phyloP scores from a whole-genome alignment of 2,329 filamentous ascomycete species.

The Xylariaceae sp. region DNA sequence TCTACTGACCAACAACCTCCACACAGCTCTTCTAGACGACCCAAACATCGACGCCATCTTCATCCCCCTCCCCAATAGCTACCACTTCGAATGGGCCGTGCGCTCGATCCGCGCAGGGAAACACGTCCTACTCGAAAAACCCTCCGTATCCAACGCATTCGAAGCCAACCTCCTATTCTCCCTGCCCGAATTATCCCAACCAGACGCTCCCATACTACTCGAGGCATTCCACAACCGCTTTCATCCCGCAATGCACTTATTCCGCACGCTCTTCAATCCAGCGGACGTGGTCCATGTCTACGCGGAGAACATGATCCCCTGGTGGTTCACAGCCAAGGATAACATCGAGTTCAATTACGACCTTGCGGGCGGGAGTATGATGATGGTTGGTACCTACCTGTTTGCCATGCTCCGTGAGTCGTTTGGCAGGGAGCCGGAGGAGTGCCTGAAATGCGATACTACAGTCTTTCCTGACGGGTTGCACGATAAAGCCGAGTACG shows the following conservation, averaged over 20 bases:
- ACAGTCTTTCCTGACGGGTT: constrained; percentile 27
- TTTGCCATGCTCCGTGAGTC: constrained; percentile 38
- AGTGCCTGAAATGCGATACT: constrained; percentile 33
- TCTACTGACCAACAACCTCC: too few relatives aligned
- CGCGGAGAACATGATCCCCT: constrained; percentile 21
- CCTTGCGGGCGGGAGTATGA: constrained; percentile 15
- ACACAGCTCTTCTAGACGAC: constrained; percentile 31
- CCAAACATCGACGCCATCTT: constrained; percentile 39
- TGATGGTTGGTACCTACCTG: constrained; percentile 41
- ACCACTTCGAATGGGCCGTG: constrained; percentile 39
- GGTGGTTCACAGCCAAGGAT: constrained; percentile 21
- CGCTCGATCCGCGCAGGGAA: constrained; percentile 40
- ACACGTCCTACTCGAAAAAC: constrained; percentile 49
- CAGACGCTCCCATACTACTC: constrained; percentile 36
- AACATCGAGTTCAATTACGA: constrained; percentile 34
- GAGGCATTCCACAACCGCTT: constrained; percentile 45
- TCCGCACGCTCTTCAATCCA: constrained; percentile 31
- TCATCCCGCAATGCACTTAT: constrained; percentile 36
- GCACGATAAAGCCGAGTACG: constrained; percentile 34
- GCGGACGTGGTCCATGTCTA: constrained; percentile 28
- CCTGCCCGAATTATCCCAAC: constrained; percentile 25
- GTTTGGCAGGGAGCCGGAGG: constrained; percentile 38
- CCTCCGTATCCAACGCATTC: constrained; percentile 35
- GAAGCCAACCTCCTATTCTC: constrained; percentile 38
- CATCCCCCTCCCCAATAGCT: constrained; percentile 36